These are phyloP conservation scores for Fusarium succisae DNA, from an alignment of 2,329 filamentous ascomycete species.

Conservation along the genomic window DNA sequence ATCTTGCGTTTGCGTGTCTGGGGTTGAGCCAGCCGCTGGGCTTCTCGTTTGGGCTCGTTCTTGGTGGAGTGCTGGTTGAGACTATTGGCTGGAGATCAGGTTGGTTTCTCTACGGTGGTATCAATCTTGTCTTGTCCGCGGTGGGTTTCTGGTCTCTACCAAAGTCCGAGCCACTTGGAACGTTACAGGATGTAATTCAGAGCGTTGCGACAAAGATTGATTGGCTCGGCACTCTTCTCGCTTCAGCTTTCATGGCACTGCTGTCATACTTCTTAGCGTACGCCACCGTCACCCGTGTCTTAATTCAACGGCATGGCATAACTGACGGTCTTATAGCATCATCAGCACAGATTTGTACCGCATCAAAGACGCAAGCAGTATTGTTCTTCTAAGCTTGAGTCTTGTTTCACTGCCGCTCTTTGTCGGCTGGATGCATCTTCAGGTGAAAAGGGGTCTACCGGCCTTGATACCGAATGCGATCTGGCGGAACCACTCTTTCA, in stretches of 20 bases:
- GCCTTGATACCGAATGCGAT: constrained; percentile 70
- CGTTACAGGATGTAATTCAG: constrained; percentile 34
- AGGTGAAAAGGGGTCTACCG: constrained; percentile 55
- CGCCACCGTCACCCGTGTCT: constrained; percentile 34
- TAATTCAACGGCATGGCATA: not conserved
- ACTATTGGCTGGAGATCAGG: constrained; percentile 58
- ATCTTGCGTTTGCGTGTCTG: constrained; percentile 54
- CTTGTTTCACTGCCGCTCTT: constrained; percentile 58
- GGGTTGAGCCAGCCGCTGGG: constrained; percentile 59
- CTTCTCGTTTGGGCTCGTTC: constrained; percentile 60
- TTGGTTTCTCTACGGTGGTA: constrained; percentile 53
- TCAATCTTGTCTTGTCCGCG: constrained; percentile 49
- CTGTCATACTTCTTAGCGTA: constrained; percentile 65
- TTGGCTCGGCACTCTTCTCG: constrained; percentile 62
- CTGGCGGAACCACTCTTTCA: constrained; percentile 67
- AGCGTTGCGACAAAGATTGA: constrained; percentile 56
- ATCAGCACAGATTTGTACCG: constrained; percentile 51
- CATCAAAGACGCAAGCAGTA: constrained; percentile 55
- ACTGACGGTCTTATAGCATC: constrained; percentile 31
- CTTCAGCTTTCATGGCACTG: constrained; percentile 56
- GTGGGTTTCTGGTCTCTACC: constrained; percentile 51
- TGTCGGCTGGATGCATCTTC: constrained; percentile 62
- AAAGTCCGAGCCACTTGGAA: constrained; percentile 35
- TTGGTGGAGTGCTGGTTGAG: constrained; percentile 59
- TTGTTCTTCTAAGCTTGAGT: constrained; percentile 57